Percentiles rank a stretch among this genome's conserved stretches.
Evolutionary conservation across 164 flowering plant species (phyloP).

Genomic region (Tetrastigma voinierianum): DNA sequence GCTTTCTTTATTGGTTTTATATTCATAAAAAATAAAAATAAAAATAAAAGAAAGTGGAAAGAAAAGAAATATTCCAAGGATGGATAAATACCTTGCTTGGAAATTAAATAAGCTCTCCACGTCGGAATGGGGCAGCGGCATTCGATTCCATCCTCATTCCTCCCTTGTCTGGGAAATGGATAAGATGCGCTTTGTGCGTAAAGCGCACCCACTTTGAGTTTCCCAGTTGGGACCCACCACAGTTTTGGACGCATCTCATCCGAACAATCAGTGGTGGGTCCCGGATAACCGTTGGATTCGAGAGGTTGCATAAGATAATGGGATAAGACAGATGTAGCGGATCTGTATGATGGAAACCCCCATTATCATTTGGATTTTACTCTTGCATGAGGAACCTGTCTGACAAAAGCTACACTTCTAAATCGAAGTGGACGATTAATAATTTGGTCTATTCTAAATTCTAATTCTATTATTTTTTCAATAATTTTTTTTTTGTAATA

Average conservation of each 20-base stretch:
- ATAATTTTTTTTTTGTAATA: no score
- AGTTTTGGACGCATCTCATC: not conserved
- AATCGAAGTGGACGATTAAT: no score
- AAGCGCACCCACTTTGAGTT: not conserved
- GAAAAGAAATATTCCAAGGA: no score
- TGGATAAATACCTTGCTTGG: no score
- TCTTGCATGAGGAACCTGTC: no score
- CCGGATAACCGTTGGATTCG: not conserved
- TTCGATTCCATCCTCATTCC: not conserved
- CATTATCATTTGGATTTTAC: no score
- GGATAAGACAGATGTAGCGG: not conserved
- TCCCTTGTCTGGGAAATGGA: not conserved
- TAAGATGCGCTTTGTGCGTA: not conserved
- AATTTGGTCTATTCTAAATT: no score
- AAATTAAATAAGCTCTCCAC: not conserved
- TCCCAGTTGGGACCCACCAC: not conserved
- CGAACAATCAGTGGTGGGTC: constrained; percentile 3
- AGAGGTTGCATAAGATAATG: not conserved
- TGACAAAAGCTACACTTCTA: no score
- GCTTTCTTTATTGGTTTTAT: no score
- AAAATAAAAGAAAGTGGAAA: no score
- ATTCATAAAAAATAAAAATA: no score
- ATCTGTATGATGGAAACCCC: not conserved
- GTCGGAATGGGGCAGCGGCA: not conserved
- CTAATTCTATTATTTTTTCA: no score